Evolutionary conservation across 23 red algal species (phyloP).

Genomic region (Gracilaria gracilis): DNA sequence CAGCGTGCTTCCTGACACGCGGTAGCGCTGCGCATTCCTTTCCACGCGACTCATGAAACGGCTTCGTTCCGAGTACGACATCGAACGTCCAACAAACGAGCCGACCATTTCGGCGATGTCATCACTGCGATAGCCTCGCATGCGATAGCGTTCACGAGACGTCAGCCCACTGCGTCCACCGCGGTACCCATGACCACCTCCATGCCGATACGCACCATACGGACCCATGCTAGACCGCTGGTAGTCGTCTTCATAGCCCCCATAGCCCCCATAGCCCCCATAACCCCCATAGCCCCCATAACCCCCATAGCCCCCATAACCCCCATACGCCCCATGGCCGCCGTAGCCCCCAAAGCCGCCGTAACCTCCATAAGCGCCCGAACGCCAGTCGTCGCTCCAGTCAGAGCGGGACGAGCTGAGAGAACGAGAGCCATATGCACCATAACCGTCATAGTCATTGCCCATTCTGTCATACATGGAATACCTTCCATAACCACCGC

Average conservation of each 20-base stretch:
- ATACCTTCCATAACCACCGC: slow-evolving; percentile 3
- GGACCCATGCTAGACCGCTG: background rate
- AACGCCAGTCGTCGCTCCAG: background rate
- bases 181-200: background rate
- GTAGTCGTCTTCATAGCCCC: background rate
- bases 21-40: slow-evolving; percentile 15
- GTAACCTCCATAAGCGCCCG: background rate
- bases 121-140: slow-evolving; percentile 8
- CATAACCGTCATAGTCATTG: background rate
- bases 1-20: slow-evolving; percentile 1
- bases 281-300: too few species aligned
- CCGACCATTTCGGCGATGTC: slow-evolving; percentile 21
- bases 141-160: slow-evolving; percentile 1
- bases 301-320: background rate
- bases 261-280: too few species aligned
- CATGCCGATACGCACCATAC: slow-evolving; percentile 17
- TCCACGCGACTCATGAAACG: slow-evolving; percentile 35
- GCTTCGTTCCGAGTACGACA: slow-evolving; percentile 20
- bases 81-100: slow-evolving; percentile 18
- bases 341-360: too few species aligned
- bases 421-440: background rate
- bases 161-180: background rate
- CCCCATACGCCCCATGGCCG: too few species aligned
- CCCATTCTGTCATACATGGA: slow-evolving; percentile 35
- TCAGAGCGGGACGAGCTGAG: background rate